Percentiles rank a stretch among this genome's conserved stretches.
Evolutionary conservation across 2,329 filamentous ascomycete genomes (phyloP).

Genomic region (Aspergillus spinulosporus): DNA sequence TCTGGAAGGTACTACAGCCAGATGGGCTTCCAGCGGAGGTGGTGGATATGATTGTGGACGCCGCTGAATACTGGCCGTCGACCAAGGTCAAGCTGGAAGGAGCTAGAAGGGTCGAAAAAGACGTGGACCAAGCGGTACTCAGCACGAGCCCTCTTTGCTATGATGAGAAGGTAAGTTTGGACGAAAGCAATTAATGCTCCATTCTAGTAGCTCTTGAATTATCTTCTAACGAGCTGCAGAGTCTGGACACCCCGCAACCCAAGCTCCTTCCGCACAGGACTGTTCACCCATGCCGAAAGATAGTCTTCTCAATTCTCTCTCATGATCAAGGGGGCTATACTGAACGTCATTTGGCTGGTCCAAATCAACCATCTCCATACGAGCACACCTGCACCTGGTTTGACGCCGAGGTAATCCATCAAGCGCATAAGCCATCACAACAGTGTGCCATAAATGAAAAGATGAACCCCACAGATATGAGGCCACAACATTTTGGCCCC

Average conservation of each 20-base stretch:
- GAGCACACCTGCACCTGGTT: constrained; percentile 42
- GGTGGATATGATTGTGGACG: constrained; percentile 42
- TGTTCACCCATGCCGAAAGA: constrained; percentile 41
- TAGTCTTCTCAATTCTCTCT: constrained; percentile 37
- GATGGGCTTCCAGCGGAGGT: constrained; percentile 38
- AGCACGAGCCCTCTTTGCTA: constrained; percentile 41
- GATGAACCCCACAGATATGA: constrained; percentile 20
- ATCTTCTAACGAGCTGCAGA: constrained; percentile 13
- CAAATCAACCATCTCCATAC: constrained; percentile 25
- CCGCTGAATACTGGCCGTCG: constrained; percentile 40
- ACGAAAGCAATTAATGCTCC: no score
- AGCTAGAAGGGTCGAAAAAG: constrained; percentile 28
- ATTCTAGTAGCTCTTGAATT: not conserved
- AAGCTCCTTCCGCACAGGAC: constrained; percentile 36
- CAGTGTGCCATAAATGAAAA: constrained; percentile 18
- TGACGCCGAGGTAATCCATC: constrained; percentile 35
- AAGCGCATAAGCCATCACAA: constrained; percentile 26
- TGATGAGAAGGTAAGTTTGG: constrained; percentile 26
- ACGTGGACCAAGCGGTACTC: constrained; percentile 37
- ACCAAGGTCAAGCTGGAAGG: constrained; percentile 23
- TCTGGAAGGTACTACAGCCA: constrained; percentile 20
- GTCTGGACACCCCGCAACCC: constrained; percentile 19
- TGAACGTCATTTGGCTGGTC: not conserved
- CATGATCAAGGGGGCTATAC: constrained; percentile 36
- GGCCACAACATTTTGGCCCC: constrained; percentile 23